Base-by-base conservation (phyloP, 2,329 filamentous ascomycete species). In the Chalaropsis thielavioides region DNA sequence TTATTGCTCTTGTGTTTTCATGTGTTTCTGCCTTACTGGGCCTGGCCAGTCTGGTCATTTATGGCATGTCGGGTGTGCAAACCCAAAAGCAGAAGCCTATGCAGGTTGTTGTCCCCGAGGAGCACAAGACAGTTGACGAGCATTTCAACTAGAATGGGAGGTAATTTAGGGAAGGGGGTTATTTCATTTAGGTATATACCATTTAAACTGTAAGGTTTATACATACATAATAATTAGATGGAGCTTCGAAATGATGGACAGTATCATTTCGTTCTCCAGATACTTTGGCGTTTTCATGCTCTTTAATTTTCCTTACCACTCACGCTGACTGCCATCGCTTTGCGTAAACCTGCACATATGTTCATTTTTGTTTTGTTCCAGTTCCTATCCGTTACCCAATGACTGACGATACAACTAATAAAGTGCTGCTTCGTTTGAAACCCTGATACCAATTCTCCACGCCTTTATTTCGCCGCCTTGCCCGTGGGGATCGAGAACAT, bases 1-100 rank as follows among this genome's bases (percentile, higher is more conserved):
- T 89, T 43, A 82, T 90, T 0, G 89, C 89, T 8, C 75, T 94
- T 69, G 84, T 86, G 1, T 89, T 92, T 71, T 90, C 86, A 71
- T 82, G 81, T 68, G 69, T 91, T 4, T 81, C 80, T 17, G 90
- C 88, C 1, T 77, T 91, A 61, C 69, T 89, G 11, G 89, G 89
- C 7, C 78, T 91, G 70, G 66, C 54, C n/a, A 67, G 63, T 65
- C 61, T 67, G 44, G 54, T 63, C 4, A 56, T 67, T 24, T 67
- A 67, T 22, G 66, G 63, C 7, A 38, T 67, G 54, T 56, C 66
- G 17, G 66, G 54, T 19, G 54, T 58, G 24, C 35, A 61, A 38
- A 58, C 5, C 2, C 17, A 38, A 8, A 10, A 13, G 8, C 54
- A 17, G 27, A 58, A 58, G 54, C 54, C 54, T 38, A 10, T 19